phyloP scores from a whole-genome alignment of 1,139 yeast species.

The Yamadazyma pseudoaaseri region DNA sequence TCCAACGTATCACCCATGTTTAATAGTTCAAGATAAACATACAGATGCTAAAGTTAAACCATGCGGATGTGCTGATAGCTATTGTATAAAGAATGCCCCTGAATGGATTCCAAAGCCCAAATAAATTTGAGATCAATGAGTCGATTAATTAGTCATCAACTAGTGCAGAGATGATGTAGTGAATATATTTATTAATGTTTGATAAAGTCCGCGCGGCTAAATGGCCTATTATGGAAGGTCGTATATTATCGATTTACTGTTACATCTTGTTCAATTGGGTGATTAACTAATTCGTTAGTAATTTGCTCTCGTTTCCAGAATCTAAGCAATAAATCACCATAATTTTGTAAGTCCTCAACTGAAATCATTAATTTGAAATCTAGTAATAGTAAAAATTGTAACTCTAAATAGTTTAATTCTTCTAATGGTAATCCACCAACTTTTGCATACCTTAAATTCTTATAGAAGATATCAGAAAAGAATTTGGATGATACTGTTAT shows the following conservation, averaged over 20 bases:
- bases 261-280: conserved; percentile 1
- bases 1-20: conserved; percentile 44
- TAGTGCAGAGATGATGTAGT: no score
- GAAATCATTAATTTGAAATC: conserved; percentile 88
- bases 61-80: conserved; percentile 47
- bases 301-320: conserved; percentile 76
- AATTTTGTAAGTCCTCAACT: conserved; percentile 85
- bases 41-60: conserved; percentile 39
- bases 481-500: conserved; percentile 95
- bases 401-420: conserved; percentile 87
- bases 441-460: conserved; percentile 92
- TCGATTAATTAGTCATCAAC: no score
- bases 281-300: conserved; percentile 33
- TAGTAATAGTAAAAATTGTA: conserved; percentile 79
- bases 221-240: no score
- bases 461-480: conserved; percentile 93
- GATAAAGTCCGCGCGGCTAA: no score
- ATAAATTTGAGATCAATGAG: no score
- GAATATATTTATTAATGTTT: no score
- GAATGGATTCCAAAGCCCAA: conserved; percentile 41
- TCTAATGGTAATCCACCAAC: conserved; percentile 97
- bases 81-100: conserved; percentile 44
- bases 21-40: conserved; percentile 45
- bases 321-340: conserved; percentile 80
- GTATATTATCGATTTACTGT: no score